Conservation (phyloP, 2,329 filamentous ascomycete genomes). For the Fusarium anguioides region DNA sequence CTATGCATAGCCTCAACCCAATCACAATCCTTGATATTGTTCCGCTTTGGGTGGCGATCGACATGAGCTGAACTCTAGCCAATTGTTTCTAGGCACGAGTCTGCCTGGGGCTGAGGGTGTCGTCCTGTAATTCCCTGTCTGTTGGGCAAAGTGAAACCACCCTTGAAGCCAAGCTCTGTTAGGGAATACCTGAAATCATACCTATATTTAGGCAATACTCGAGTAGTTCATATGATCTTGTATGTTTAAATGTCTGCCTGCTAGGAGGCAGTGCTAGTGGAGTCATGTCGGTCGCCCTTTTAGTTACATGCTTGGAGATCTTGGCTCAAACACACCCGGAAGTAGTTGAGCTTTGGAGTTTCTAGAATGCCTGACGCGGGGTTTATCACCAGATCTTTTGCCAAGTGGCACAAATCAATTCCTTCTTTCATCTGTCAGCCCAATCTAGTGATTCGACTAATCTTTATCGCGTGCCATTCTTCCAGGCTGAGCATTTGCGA, state of each 20-base stretch:
- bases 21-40: neutral
- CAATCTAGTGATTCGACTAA: neutral
- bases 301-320: neutral
- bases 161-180: no score
- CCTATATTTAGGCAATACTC: no score
- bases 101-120: conserved; percentile 3
- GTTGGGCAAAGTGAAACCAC: no score
- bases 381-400: neutral
- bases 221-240: no score
- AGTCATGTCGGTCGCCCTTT: neutral
- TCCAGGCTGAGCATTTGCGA: neutral
- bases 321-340: neutral
- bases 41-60: neutral
- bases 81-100: neutral
- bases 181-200: no score
- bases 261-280: conserved; percentile 1
- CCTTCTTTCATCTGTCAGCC: neutral
- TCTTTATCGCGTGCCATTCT: neutral
- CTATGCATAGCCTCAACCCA: neutral
- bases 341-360: neutral
- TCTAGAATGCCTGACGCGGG: conserved; percentile 6
- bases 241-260: conserved; percentile 23
- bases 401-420: neutral
- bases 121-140: neutral
- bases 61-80: neutral